Evolutionary conservation across 2,329 filamentous ascomycete species (phyloP).

Genomic region (Fusarium oxysporum): DNA sequence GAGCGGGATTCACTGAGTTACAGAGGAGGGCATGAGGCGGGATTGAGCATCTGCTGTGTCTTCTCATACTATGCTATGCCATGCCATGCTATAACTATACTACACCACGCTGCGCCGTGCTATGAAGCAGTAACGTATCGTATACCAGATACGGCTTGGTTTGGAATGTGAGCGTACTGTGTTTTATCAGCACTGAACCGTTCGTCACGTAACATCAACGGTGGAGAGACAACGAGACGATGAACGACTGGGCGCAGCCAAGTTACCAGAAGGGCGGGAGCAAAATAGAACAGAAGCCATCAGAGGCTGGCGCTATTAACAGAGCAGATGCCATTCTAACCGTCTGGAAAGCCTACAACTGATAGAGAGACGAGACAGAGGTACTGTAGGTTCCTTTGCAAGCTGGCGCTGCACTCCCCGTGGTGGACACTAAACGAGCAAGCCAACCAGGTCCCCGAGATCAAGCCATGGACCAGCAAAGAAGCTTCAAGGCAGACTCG

Average conservation of each 20-base stretch:
- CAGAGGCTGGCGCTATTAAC: conserved; percentile 10
- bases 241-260: conserved; percentile 37
- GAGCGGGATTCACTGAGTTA: conserved; percentile 36
- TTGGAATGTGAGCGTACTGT: conserved; percentile 28
- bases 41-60: not conserved
- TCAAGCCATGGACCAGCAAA: conserved; percentile 24
- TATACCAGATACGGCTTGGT: conserved; percentile 20
- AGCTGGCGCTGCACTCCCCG: not conserved
- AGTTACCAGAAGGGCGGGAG: conserved; percentile 23
- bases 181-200: conserved; percentile 6
- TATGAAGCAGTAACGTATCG: conserved; percentile 22
- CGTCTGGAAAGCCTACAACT: conserved; percentile 17
- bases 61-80: not conserved
- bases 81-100: not conserved
- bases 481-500: conserved; percentile 35
- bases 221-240: conserved; percentile 34
- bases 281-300: conserved; percentile 23
- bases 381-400: conserved; percentile 17
- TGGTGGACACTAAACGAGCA: conserved; percentile 1
- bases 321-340: conserved; percentile 11
- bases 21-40: conserved; percentile 18
- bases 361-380: not conserved
- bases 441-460: conserved; percentile 22
- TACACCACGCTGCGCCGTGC: conserved; percentile 1
- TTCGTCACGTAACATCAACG: conserved; percentile 39